phyloP scores from a whole-genome alignment of 257 asterid genomes.

The Solanum virginianum region DNA sequence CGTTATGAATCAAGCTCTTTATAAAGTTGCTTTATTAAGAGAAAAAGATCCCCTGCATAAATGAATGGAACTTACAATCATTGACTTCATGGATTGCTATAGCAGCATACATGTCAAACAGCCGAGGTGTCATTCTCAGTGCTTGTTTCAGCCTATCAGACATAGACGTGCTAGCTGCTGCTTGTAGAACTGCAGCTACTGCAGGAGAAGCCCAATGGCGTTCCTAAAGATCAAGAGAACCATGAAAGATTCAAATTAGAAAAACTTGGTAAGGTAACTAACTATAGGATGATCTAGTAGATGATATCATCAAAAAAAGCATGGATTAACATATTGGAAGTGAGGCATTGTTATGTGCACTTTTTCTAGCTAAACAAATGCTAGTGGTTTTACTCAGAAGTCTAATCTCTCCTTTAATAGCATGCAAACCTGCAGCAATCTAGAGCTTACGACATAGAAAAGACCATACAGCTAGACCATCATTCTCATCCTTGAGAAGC shows the following conservation, averaged over 20 bases:
- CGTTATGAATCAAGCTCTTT: slow-evolving; percentile 8
- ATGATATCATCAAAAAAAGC: background rate
- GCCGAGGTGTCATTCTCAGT: slow-evolving; percentile 62
- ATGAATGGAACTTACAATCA: slow-evolving; percentile 37
- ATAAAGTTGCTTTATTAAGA: background rate
- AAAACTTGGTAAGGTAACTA: background rate
- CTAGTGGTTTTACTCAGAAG: background rate
- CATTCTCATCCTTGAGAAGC: slow-evolving; percentile 97
- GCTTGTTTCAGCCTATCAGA: slow-evolving; percentile 78
- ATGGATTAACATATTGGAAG: background rate
- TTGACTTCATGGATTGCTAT: slow-evolving; percentile 56
- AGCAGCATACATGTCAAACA: slow-evolving; percentile 63
- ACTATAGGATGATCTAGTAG: background rate
- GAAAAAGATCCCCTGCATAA: background rate
- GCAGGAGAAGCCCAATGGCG: slow-evolving; percentile 96
- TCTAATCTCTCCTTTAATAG: background rate
- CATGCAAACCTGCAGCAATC: background rate
- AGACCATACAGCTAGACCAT: slow-evolving; percentile 83
- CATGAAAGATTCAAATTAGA: background rate
- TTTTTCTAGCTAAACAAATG: background rate
- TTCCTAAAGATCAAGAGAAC: slow-evolving; percentile 39
- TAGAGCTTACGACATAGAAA: slow-evolving; percentile 6
- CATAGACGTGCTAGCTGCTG: slow-evolving; percentile 44
- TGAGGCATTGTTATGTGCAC: background rate
- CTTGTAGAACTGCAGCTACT: slow-evolving; percentile 72